A percentile compares a stretch with the other conserved stretches of the same genome.
Conservation (phyloP, 352 stramenopile genomes). For the Nothophytophthora sp. region DNA sequence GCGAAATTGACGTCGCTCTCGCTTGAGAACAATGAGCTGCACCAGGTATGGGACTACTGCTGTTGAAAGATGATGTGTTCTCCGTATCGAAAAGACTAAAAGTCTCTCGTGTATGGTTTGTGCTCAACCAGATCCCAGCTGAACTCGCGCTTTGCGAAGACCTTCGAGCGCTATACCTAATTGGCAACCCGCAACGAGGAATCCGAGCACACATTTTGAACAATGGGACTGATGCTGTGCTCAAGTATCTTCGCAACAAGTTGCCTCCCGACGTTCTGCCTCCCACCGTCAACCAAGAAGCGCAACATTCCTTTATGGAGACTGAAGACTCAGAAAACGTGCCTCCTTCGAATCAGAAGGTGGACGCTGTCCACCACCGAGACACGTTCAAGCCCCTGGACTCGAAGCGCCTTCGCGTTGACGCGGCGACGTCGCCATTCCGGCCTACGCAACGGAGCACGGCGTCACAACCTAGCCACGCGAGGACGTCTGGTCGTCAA, state of each 20-base stretch:
- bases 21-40: constrained; percentile 85
- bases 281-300: constrained; percentile 17
- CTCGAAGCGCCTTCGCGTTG: constrained; percentile 31
- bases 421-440: constrained; percentile 18
- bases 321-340: constrained; percentile 11
- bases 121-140: constrained; percentile 58
- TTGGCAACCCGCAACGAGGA: constrained; percentile 77
- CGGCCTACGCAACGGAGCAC: constrained; percentile 11
- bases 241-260: constrained; percentile 72
- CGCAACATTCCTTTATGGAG: constrained; percentile 8
- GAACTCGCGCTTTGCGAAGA: constrained; percentile 60
- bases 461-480: neutral
- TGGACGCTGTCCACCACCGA: constrained; percentile 1
- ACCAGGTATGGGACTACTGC: constrained; percentile 35
- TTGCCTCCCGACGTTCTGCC: constrained; percentile 33
- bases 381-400: constrained; percentile 17
- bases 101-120: neutral
- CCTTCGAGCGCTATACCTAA: constrained; percentile 61
- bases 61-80: neutral
- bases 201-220: constrained; percentile 69
- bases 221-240: constrained; percentile 67
- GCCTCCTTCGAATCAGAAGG: constrained; percentile 19
- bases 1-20: constrained; percentile 69
- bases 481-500: neutral
- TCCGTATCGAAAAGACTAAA: neutral